Evolutionary conservation across 169 alveolate genomes (phyloP).

Genomic region (Plasmodium yoelii): DNA sequence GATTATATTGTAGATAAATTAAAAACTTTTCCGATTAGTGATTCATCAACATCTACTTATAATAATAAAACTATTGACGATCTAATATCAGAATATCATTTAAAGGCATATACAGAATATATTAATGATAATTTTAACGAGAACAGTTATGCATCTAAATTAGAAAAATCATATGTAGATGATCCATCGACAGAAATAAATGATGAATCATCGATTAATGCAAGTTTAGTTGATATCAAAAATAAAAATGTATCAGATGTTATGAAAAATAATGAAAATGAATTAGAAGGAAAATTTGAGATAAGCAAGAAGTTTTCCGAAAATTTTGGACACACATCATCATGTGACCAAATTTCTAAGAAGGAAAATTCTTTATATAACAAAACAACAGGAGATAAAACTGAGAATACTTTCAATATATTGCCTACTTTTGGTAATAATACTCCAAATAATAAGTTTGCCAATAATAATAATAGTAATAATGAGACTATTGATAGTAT

Average conservation of each 20-base stretch:
- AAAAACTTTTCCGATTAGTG: conserved; percentile 51
- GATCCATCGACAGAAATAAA: conserved; percentile 12
- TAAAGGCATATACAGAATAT: conserved; percentile 46
- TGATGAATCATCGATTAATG: conserved; percentile 11
- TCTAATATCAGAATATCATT: conserved; percentile 31
- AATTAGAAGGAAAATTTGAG: not conserved
- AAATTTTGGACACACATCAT: too few species aligned
- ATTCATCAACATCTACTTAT: not conserved
- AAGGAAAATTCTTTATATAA: too few species aligned
- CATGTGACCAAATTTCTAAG: too few species aligned
- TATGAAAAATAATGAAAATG: conserved; percentile 9
- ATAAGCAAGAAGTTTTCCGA: too few species aligned
- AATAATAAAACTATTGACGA: conserved; percentile 22
- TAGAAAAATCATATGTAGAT: conserved; percentile 11
- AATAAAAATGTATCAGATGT: conserved; percentile 11
- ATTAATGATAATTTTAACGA: conserved; percentile 50
- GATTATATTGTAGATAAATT: conserved; percentile 56
- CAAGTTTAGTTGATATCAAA: not conserved
- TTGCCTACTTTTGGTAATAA: too few species aligned
- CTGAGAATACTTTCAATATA: too few species aligned
- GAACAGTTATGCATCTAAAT: conserved; percentile 11
- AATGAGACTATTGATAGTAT: too few species aligned
- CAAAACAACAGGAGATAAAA: too few species aligned
- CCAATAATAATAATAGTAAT: too few species aligned
- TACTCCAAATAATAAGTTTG: too few species aligned